A percentile compares a stretch with the other conserved stretches of the same genome.
Evolutionary conservation across 23 red algal species (phyloP).

Genomic region (Chondrus crispus): DNA sequence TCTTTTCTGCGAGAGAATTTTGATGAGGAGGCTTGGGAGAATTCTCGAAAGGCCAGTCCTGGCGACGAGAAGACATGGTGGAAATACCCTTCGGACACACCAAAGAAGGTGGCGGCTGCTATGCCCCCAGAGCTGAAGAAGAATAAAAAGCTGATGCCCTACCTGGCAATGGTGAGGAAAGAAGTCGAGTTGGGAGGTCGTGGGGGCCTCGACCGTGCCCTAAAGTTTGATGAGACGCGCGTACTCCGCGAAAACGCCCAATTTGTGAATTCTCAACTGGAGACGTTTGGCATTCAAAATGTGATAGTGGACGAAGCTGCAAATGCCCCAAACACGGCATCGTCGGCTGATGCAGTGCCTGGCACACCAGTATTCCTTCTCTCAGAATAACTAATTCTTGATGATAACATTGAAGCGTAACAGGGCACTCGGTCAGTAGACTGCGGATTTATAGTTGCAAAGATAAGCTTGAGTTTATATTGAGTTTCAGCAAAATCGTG

Average conservation of each 20-base stretch:
- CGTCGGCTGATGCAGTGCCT: constrained; percentile 46
- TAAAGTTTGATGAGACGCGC: constrained; percentile 82
- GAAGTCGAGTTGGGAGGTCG: constrained; percentile 46
- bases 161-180: constrained; percentile 81
- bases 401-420: too few relatives aligned
- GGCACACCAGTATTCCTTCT: constrained; percentile 62
- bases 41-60: constrained; percentile 16
- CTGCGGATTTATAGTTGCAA: too few relatives aligned
- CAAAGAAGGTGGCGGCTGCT: constrained; percentile 66
- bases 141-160: constrained; percentile 88
- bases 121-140: constrained; percentile 57
- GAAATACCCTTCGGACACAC: constrained; percentile 81
- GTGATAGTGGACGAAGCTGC: constrained; percentile 16
- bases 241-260: constrained; percentile 75
- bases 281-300: constrained; percentile 27
- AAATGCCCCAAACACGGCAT: not conserved
- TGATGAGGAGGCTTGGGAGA: constrained; percentile 49
- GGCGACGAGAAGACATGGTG: constrained; percentile 50
- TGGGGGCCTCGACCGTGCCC: constrained; percentile 50
- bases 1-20: constrained; percentile 67
- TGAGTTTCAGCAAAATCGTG: too few relatives aligned
- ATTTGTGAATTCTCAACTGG: constrained; percentile 63
- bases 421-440: too few relatives aligned
- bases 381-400: too few relatives aligned
- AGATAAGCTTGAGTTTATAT: too few relatives aligned